phyloP scores from a whole-genome alignment of 306 rosid genomes.

The Hylodesmum podocarpum region DNA sequence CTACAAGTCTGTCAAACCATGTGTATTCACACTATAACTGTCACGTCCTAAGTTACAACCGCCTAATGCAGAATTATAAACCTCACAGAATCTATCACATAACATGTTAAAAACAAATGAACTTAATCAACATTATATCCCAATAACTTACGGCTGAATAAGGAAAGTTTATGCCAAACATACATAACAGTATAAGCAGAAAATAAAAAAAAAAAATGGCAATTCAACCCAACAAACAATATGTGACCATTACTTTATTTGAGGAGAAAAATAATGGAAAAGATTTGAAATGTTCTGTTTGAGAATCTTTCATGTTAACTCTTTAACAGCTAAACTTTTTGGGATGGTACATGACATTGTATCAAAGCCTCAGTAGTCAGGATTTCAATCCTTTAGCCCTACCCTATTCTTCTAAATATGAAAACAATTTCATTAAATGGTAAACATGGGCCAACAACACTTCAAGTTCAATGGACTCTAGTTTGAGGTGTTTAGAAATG shows the following conservation, averaged over 20 bases:
- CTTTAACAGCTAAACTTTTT: not conserved
- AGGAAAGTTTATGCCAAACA: not conserved
- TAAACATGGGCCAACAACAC: not conserved
- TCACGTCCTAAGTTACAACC: not conserved
- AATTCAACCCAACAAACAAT: not conserved
- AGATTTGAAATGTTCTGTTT: not conserved
- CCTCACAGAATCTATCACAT: not conserved
- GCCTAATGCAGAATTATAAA: not conserved
- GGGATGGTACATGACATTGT: not conserved
- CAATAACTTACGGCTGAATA: not conserved
- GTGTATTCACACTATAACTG: not conserved
- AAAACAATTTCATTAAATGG: not conserved
- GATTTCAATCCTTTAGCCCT: not conserved
- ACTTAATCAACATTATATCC: not conserved
- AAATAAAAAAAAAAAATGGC: not conserved
- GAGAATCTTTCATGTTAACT: not conserved
- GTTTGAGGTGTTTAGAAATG: not conserved
- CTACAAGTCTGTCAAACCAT: not conserved
- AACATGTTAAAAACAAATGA: not conserved
- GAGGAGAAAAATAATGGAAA: not conserved
- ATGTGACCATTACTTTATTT: not conserved
- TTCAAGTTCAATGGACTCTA: not conserved
- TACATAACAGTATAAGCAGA: constrained; percentile 1
- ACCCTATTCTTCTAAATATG: not conserved
- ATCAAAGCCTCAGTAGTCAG: not conserved